Base-by-base conservation (phyloP, 305 asterid genomes). In the Fraxinus dipetala region DNA sequence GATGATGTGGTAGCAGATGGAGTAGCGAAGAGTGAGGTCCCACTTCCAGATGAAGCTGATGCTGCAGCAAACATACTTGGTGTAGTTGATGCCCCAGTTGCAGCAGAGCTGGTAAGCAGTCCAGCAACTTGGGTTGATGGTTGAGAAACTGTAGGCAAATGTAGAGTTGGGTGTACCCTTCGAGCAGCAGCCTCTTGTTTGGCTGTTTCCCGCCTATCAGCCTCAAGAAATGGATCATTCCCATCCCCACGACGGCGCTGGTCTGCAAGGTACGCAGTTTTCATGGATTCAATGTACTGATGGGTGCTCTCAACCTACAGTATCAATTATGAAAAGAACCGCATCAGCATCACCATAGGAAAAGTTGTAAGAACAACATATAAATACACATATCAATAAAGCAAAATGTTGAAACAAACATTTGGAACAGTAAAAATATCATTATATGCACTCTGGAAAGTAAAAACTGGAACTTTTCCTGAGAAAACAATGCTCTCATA, bases 231-330 rank as follows among this genome's bases (percentile, higher is more conserved):
- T 32, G 98, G 99, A 84, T 96, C 88, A 6, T 89, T 88, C 16
- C 89, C 95, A 36, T 93, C 93, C 59, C 98, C 99, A 73, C 95
- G 89, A 32, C 90, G 92, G 76, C 94, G 95, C 84, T 89, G 98
- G 81, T 96, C 97, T 28, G 97, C 97, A 83, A 96, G 96, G 84
- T 96, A 96, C 59, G 98, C 99, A 34, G 92, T 82, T 89, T 89
- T 93, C 99, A 96, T 96, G 80, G 99, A 96, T 89, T 93, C 98
- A 84, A 96, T 88, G 84, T 94, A 89, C 86, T 96, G 98, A 85
- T 94, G 99, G 87, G 94, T 91, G 88, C 94, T 93, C 87, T 94
- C 99, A 79, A 90, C 97, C 99, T 96, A 77, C 77, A 84, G 77
- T 10, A 8, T 22, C 61, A 74, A 79, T 77, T 80, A 69, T 48